Evolutionary conservation across 2,329 filamentous ascomycete species (phyloP), one percentile per base, ranked within the genome.

Genomic region (Aspergillus quadricinctus): DNA sequence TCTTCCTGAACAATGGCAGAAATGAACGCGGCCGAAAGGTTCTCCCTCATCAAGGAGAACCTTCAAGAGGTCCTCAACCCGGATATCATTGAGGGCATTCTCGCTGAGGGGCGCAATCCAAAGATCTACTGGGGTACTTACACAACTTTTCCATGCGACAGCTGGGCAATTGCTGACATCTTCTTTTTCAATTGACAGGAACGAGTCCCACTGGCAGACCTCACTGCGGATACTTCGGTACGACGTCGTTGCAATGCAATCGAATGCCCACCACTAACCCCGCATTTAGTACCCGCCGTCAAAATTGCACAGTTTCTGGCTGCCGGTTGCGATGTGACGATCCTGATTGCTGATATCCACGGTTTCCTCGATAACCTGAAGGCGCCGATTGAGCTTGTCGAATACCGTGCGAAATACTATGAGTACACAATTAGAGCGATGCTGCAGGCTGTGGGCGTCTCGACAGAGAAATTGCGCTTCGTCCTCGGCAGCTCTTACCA

Each of bases 261-360:
- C 4, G 10, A 46, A 25, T 27, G 2, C 43, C 27, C 37, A 9
- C 19, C 23, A 46, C 28, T 56, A 55, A 29, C 55, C 48, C 55
- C 57, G 11, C 60, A 60, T 54, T 52, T 50, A 41, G 88, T 94
- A 9, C 88, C 92, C 5, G 88, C 89, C 65, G 84, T 96, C 70
- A 97, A 97, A 76, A 88, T 97, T 60, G 92, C 91, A 41, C 88
- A 97, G 72, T 86, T 96, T 68, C 84, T 97, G 35, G 83, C 85
- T 37, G 92, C 93, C 29, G 92, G 88, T 40, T 96, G 91, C 77
- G 84, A 92, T 57, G 85, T 95, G 57, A 89, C 85, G 55, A 82
- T 95, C 57, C 84, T 95, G 37, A 84, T 94, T 3, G 75, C 75
- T 25, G 76, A 90, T 62, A 82, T 89, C 48, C 86, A 89, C 55